Evolutionary conservation across 2,329 filamentous ascomycete genomes (phyloP).

Genomic region (Cryphonectria japonica): DNA sequence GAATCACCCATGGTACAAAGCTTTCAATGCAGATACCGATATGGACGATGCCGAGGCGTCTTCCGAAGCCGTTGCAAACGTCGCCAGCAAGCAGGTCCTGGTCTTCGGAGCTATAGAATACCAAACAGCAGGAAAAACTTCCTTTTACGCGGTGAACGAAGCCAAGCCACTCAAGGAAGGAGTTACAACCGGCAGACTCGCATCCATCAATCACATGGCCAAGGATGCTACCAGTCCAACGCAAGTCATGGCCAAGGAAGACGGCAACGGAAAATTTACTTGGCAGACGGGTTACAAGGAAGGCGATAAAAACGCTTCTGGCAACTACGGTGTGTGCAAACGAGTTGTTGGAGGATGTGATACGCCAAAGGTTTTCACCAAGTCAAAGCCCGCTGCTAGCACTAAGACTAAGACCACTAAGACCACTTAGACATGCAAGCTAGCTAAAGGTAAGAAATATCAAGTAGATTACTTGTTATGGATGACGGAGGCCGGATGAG

Average conservation of each 20-base stretch:
- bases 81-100: conserved; percentile 7
- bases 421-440: conserved; percentile 1
- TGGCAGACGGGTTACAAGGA: neutral
- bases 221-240: conserved; percentile 5
- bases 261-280: neutral
- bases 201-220: neutral
- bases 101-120: conserved; percentile 7
- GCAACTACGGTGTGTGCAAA: conserved; percentile 4
- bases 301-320: conserved; percentile 1
- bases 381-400: neutral
- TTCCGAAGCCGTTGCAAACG: neutral
- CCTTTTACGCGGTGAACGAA: neutral
- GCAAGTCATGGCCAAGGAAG: conserved; percentile 5
- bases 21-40: neutral
- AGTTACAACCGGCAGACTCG: neutral
- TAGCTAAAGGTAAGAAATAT: neutral
- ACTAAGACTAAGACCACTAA: neutral
- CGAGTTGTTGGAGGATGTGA: neutral
- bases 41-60: conserved; percentile 5
- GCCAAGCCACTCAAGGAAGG: neutral
- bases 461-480: neutral
- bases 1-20: conserved; percentile 4
- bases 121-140: neutral
- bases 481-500: neutral
- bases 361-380: neutral